A percentile compares a stretch with the other conserved stretches of the same genome.
These are phyloP conservation scores for Phytophthora nicotianae DNA, from an alignment of 352 stramenopile species.

Conservation along the genomic window DNA sequence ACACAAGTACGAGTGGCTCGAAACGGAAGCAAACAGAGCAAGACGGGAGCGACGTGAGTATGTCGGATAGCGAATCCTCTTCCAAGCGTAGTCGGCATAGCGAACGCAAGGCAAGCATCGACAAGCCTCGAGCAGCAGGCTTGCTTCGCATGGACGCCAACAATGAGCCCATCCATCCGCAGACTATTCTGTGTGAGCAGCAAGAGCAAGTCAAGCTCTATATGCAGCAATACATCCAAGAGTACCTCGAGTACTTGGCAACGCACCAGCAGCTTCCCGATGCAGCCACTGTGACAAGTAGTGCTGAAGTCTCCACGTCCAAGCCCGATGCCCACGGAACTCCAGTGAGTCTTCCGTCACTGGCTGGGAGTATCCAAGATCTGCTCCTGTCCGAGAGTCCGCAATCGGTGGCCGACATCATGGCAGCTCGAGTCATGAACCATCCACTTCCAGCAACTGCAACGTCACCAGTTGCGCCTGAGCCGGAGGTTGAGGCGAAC, in stretches of 20 bases:
- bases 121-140: constrained; percentile 6
- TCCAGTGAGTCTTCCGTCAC: constrained; percentile 57
- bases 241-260: constrained; percentile 64
- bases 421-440: constrained; percentile 31
- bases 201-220: constrained; percentile 56
- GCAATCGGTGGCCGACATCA: constrained; percentile 65
- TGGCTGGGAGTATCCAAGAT: constrained; percentile 69
- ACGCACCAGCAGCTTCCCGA: constrained; percentile 25
- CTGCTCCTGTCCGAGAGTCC: constrained; percentile 69
- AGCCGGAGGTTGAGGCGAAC: constrained; percentile 24
- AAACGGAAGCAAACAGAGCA: constrained; percentile 55
- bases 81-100: constrained; percentile 28
- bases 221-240: constrained; percentile 68
- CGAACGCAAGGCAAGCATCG: constrained; percentile 2
- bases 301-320: constrained; percentile 2
- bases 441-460: constrained; percentile 10
- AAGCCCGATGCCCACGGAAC: constrained; percentile 38
- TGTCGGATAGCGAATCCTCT: constrained; percentile 38
- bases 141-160: constrained; percentile 53
- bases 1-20: constrained; percentile 38
- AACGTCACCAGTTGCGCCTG: constrained; percentile 18
- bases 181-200: constrained; percentile 48
- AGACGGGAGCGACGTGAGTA: constrained; percentile 31
- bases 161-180: constrained; percentile 54
- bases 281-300: not conserved